Conservation (phyloP, 148 eudicot species). For the Camellia japonica region DNA sequence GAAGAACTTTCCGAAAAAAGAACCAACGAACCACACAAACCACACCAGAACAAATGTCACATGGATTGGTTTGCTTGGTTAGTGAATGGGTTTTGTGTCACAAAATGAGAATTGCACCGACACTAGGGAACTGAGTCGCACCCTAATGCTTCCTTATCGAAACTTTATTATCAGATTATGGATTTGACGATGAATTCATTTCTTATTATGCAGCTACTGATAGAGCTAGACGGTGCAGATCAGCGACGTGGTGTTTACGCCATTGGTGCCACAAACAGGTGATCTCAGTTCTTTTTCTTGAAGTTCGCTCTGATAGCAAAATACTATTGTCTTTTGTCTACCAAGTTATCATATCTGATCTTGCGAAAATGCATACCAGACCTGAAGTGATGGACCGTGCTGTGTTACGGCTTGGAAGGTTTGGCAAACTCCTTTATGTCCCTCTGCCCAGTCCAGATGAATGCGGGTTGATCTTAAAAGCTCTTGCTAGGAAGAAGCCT, state of each 20-base stretch:
- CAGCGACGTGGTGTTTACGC: constrained; percentile 73
- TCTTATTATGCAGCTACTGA: constrained; percentile 55
- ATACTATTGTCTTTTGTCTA: background rate
- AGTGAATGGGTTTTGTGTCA: too few species aligned
- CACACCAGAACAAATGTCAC: background rate
- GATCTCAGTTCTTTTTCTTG: background rate
- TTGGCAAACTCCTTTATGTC: constrained; percentile 66
- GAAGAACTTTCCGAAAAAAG: background rate
- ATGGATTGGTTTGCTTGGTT: background rate
- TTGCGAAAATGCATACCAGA: constrained; percentile 29
- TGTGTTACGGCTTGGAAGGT: constrained; percentile 70
- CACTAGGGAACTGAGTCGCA: too few species aligned
- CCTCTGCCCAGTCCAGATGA: constrained; percentile 70
- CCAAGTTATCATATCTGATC: background rate
- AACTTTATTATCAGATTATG: background rate
- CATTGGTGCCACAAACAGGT: constrained; percentile 96
- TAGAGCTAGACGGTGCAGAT: constrained; percentile 80
- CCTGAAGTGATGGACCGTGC: constrained; percentile 87
- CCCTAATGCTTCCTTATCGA: background rate
- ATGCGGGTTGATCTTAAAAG: constrained; percentile 72
- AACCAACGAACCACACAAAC: background rate
- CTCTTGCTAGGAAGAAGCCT: constrained; percentile 60
- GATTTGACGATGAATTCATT: constrained; percentile 5
- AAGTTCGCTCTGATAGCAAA: background rate
- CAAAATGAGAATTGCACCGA: too few species aligned